Evolutionary conservation across 2,329 filamentous ascomycete genomes (phyloP).

Genomic region (Juglanconis sp.): DNA sequence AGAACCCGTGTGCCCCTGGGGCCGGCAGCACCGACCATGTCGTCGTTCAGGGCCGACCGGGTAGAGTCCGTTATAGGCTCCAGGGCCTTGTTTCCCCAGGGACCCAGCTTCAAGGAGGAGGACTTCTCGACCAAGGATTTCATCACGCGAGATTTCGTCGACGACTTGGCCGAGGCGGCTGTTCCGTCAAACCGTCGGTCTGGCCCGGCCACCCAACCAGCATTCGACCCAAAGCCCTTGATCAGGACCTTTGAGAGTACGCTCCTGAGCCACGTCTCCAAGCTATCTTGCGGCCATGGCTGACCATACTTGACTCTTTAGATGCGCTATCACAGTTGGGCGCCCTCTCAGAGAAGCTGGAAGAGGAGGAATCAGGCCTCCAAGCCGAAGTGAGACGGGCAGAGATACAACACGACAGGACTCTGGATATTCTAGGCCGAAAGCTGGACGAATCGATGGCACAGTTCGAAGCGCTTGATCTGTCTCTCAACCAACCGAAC

Average conservation of each 20-base stretch:
- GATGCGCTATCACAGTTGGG: constrained; percentile 66
- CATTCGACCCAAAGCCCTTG: constrained; percentile 92
- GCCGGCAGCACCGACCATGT: constrained; percentile 33
- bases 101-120: constrained; percentile 80
- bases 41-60: constrained; percentile 31
- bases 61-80: constrained; percentile 40
- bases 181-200: constrained; percentile 79
- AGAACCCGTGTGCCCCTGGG: constrained; percentile 33
- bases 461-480: constrained; percentile 86
- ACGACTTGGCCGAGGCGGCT: constrained; percentile 82
- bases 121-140: constrained; percentile 90
- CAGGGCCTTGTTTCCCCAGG: constrained; percentile 71
- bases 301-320: constrained; percentile 30
- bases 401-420: constrained; percentile 88
- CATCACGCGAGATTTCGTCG: constrained; percentile 96
- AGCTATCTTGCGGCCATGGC: constrained; percentile 10
- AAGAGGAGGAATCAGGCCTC: constrained; percentile 86
- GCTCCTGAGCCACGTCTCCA: constrained; percentile 13
- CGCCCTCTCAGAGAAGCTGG: constrained; percentile 75
- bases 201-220: constrained; percentile 51
- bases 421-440: constrained; percentile 78
- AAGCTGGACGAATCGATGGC: constrained; percentile 91
- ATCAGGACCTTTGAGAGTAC: constrained; percentile 89
- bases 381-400: constrained; percentile 85
- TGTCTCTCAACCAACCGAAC: constrained; percentile 67